These are phyloP conservation scores for Polysphondylium violaceum DNA, from an alignment of 78 protist genomes.

Conservation along the genomic window DNA sequence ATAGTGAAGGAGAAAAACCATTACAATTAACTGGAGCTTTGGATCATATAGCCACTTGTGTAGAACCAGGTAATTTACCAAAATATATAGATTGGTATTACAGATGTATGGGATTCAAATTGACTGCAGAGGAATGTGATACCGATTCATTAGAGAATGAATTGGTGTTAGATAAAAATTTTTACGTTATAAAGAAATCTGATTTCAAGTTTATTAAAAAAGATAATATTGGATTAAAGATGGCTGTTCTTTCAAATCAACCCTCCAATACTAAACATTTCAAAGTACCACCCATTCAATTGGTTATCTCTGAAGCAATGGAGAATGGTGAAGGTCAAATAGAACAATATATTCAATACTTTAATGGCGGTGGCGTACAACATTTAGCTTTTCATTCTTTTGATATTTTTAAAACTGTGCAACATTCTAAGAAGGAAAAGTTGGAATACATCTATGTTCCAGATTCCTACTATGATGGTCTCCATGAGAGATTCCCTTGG, in stretches of 20 bases:
- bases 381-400: conserved; percentile 50
- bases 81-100: conserved; percentile 42
- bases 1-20: not conserved
- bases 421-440: conserved; percentile 6
- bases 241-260: conserved; percentile 63
- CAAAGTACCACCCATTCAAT: conserved; percentile 39
- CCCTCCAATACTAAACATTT: not conserved
- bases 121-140: not conserved
- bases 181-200: conserved; percentile 5
- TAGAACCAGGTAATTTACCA: conserved; percentile 13
- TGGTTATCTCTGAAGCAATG: conserved; percentile 57
- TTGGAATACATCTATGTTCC: conserved; percentile 63
- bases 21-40: not conserved
- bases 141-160: conserved; percentile 4
- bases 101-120: conserved; percentile 16
- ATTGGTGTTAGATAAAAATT: conserved; percentile 12
- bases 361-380: conserved; percentile 60
- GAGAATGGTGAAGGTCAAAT: conserved; percentile 65
- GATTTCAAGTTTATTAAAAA: conserved; percentile 40
- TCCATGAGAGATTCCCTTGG: conserved; percentile 27
- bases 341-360: conserved; percentile 48
- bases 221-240: conserved; percentile 60
- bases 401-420: conserved; percentile 41
- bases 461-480: conserved; percentile 25
- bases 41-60: conserved; percentile 69